Evolutionary conservation across 2,329 filamentous ascomycete species (phyloP).

Genomic region (Annulohypoxylon truncatum): DNA sequence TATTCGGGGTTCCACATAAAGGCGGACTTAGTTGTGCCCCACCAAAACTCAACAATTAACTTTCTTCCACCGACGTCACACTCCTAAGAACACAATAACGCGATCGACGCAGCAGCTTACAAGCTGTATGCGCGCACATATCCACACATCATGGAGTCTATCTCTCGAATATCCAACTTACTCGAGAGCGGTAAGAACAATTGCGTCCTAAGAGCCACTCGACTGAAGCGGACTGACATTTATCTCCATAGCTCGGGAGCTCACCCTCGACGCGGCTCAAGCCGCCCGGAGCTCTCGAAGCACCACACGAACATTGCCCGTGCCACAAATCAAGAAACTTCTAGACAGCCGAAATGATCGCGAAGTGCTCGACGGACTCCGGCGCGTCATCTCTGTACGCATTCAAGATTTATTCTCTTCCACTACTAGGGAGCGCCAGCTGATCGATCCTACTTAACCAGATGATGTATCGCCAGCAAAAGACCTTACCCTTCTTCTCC

Average conservation of each 20-base stretch:
- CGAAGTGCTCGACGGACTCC: constrained; percentile 91
- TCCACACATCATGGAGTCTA: constrained; percentile 81
- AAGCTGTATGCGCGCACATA: constrained; percentile 42
- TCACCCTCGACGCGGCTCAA: constrained; percentile 96
- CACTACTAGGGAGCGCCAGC: constrained; percentile 21
- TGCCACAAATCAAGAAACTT: constrained; percentile 91
- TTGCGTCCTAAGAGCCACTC: neutral
- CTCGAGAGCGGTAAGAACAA: constrained; percentile 84
- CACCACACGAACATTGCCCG: constrained; percentile 74
- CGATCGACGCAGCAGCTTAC: constrained; percentile 43
- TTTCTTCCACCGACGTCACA: constrained; percentile 36
- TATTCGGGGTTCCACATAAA: constrained; percentile 15
- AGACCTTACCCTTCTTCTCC: constrained; percentile 94
- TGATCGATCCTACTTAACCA: constrained; percentile 53
- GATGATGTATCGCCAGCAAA: constrained; percentile 95
- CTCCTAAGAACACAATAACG: constrained; percentile 18
- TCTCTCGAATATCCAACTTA: constrained; percentile 91
- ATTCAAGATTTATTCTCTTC: neutral
- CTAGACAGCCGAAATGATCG: constrained; percentile 93
- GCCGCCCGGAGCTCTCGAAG: constrained; percentile 77
- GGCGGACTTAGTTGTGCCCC: constrained; percentile 13
- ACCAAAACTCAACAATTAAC: constrained; percentile 20
- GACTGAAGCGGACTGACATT: neutral
- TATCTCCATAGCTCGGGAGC: constrained; percentile 79
- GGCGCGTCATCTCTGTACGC: constrained; percentile 85